These are phyloP conservation scores for Kernera saxatilis DNA, from an alignment of 345 rosid genomes.

Conservation along the genomic window DNA sequence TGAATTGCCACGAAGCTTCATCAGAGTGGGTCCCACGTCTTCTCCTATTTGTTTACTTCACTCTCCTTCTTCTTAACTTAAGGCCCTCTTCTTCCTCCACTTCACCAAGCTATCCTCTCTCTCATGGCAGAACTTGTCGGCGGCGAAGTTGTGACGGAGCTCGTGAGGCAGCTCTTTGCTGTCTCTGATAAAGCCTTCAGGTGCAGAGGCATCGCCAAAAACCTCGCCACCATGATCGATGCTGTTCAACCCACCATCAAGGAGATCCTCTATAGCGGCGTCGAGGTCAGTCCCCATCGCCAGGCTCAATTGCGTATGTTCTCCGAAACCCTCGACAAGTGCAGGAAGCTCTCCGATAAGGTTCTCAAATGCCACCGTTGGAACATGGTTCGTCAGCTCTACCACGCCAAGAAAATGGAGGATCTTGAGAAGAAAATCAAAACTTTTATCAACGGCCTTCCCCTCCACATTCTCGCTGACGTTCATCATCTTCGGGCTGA, in stretches of 20 bases:
- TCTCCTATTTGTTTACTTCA: no score
- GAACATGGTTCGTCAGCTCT: constrained; percentile 64
- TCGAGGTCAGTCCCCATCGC: constrained; percentile 46
- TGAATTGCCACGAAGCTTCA: constrained; percentile 8
- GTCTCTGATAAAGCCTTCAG: constrained; percentile 39
- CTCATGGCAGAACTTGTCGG: constrained; percentile 50
- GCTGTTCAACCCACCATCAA: constrained; percentile 42
- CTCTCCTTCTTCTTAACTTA: neutral
- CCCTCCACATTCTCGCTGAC: constrained; percentile 50
- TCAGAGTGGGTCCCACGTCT: neutral
- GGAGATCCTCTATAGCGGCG: constrained; percentile 68
- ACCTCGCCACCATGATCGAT: constrained; percentile 26
- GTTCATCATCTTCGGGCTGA: constrained; percentile 58
- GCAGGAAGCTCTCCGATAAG: constrained; percentile 53
- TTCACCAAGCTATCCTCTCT: neutral
- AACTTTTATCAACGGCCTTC: constrained; percentile 34
- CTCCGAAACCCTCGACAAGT: constrained; percentile 36
- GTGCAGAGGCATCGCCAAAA: constrained; percentile 49
- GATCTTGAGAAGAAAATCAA: constrained; percentile 47
- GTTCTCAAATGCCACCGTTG: constrained; percentile 47
- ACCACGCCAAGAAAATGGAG: constrained; percentile 58
- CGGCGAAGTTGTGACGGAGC: constrained; percentile 63
- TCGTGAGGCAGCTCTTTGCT: constrained; percentile 36
- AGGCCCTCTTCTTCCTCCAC: neutral
- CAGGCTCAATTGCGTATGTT: constrained; percentile 60